Percentiles rank a stretch among this genome's conserved stretches.
These are phyloP conservation scores for Russula ochroleuca DNA, from an alignment of 768 basidiomycete species.

Conservation along the genomic window DNA sequence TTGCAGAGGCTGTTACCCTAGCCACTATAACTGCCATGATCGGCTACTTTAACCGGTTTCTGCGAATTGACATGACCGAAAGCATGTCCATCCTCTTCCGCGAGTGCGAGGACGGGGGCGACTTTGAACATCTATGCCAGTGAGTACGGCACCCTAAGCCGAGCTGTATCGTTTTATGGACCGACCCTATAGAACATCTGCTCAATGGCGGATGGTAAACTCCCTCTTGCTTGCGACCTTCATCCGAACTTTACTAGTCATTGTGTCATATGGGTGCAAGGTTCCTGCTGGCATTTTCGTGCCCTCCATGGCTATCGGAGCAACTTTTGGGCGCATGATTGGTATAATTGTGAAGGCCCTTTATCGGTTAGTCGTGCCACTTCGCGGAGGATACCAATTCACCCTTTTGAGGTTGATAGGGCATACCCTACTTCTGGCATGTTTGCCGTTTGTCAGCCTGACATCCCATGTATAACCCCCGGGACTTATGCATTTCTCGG, in stretches of 20 bases:
- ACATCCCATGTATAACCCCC: constrained; percentile 95
- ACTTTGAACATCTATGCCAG: constrained; percentile 94
- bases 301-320: constrained; percentile 98
- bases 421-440: constrained; percentile 80
- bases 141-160: constrained; percentile 42
- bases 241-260: constrained; percentile 78
- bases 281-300: constrained; percentile 98
- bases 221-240: constrained; percentile 89
- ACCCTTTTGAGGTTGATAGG: constrained; percentile 40
- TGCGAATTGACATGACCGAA: constrained; percentile 97
- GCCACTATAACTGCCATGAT: constrained; percentile 87
- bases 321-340: constrained; percentile 94
- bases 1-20: constrained; percentile 84
- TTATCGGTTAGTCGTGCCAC: constrained; percentile 52
- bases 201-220: constrained; percentile 94
- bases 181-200: constrained; percentile 56
- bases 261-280: constrained; percentile 92
- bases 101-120: constrained; percentile 91
- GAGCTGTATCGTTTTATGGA: constrained; percentile 7
- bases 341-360: constrained; percentile 95
- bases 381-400: not conserved
- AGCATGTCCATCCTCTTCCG: constrained; percentile 92
- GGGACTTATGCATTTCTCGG: constrained; percentile 98
- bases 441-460: constrained; percentile 86
- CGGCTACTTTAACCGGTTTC: constrained; percentile 90